Conservation (phyloP, 192 early-diverging fungal species). For the Linnemannia schmuckeri region DNA sequence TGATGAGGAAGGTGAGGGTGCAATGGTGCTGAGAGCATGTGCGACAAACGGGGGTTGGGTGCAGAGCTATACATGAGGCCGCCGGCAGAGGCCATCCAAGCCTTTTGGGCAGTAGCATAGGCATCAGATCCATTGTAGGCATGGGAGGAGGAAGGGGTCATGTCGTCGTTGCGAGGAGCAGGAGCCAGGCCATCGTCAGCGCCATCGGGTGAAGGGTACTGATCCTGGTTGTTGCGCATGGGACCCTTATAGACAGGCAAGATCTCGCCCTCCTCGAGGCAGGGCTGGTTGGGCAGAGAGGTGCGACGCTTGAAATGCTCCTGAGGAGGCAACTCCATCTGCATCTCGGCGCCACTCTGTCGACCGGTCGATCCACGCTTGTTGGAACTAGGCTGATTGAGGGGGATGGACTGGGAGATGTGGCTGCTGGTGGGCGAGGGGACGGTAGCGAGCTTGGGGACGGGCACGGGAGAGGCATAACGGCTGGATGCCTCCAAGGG, state of each 20-base stretch:
- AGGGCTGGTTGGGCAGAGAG: conserved; percentile 47
- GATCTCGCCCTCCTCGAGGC: conserved; percentile 41
- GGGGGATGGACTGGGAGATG: conserved; percentile 8
- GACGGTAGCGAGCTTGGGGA: conserved; percentile 8
- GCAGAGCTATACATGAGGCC: conserved; percentile 23
- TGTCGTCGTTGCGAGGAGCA: neutral
- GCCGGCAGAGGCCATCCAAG: conserved; percentile 17
- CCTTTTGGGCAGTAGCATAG: conserved; percentile 14
- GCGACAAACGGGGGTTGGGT: conserved; percentile 19
- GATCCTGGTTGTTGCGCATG: conserved; percentile 36
- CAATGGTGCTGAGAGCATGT: conserved; percentile 17
- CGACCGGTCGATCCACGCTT: conserved; percentile 28
- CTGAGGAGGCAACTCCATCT: conserved; percentile 18
- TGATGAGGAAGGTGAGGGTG: neutral
- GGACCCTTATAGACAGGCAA: conserved; percentile 40
- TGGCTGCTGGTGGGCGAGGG: conserved; percentile 42
- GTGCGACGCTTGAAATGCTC: conserved; percentile 43
- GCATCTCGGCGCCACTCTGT: conserved; percentile 20
- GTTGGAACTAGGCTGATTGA: conserved; percentile 42
- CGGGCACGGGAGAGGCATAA: neutral
- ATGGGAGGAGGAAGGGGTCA: neutral
- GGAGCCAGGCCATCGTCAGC: conserved; percentile 13
- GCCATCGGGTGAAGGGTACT: conserved; percentile 49
- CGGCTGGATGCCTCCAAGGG: conserved; percentile 19
- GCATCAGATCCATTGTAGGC: neutral